Evolutionary conservation across 2,329 filamentous ascomycete genomes (phyloP).

Genomic region (Trichoderma atroviride): DNA sequence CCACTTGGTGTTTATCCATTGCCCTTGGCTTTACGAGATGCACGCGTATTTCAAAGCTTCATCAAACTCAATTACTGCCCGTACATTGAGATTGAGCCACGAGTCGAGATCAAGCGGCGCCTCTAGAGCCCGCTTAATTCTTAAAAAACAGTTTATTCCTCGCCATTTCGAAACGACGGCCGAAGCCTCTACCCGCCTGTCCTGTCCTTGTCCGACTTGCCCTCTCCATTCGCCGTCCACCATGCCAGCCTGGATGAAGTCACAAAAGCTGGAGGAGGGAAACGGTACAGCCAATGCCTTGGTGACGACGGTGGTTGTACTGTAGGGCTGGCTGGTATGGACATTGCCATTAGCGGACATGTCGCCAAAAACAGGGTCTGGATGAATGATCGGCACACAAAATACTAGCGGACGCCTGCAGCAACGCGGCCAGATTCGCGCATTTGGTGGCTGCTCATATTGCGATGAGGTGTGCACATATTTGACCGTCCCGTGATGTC

Average conservation of each 20-base stretch:
- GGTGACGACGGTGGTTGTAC: neutral
- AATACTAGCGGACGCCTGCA: neutral
- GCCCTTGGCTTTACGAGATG: neutral
- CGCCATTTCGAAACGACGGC: neutral
- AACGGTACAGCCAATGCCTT: constrained; percentile 6
- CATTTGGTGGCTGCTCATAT: neutral
- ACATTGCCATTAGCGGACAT: neutral
- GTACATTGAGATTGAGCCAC: neutral
- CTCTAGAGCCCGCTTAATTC: neutral
- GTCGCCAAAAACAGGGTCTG: neutral
- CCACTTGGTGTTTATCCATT: neutral
- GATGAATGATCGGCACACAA: neutral
- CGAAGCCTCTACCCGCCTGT: constrained; percentile 3
- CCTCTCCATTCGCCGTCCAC: neutral
- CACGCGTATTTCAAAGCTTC: neutral
- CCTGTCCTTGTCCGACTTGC: neutral
- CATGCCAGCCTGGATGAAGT: constrained; percentile 8
- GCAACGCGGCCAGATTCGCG: neutral
- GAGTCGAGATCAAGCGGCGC: constrained; percentile 5
- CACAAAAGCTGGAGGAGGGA: constrained; percentile 21
- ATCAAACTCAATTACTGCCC: neutral
- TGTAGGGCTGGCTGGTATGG: neutral
- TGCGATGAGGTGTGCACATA: neutral
- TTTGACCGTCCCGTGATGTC: constrained; percentile 24
- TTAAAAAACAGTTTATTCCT: neutral